A percentile compares a stretch with the other conserved stretches of the same genome.
phyloP scores from a whole-genome alignment of 768 basidiomycete species.

The Suillus discolor region DNA sequence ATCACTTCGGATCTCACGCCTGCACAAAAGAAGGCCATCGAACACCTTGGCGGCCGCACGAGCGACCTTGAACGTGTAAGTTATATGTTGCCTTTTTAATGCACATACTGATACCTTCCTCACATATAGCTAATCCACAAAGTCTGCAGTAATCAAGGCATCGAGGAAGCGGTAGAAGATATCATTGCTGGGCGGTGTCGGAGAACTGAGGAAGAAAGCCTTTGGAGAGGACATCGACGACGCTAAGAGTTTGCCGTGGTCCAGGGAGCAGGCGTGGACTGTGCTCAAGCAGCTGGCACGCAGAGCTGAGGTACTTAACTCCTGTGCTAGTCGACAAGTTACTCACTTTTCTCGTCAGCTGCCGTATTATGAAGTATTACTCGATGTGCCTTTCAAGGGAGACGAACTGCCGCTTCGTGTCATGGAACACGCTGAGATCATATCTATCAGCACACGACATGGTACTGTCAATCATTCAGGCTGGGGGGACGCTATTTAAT shows the following conservation, averaged over 20 bases:
- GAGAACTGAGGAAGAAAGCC: constrained; percentile 85
- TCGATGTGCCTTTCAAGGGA: constrained; percentile 91
- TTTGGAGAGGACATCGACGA: constrained; percentile 95
- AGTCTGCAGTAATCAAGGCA: constrained; percentile 68
- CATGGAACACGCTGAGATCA: constrained; percentile 90
- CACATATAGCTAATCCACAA: constrained; percentile 76
- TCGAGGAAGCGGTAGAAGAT: constrained; percentile 87
- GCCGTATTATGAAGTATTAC: constrained; percentile 78
- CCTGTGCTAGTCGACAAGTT: constrained; percentile 23
- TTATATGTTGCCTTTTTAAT: constrained; percentile 8
- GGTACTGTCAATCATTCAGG: constrained; percentile 42
- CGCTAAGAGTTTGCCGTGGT: constrained; percentile 81
- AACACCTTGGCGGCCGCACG: constrained; percentile 86
- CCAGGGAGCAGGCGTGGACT: constrained; percentile 85
- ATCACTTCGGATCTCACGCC: constrained; percentile 54
- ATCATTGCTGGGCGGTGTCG: constrained; percentile 78
- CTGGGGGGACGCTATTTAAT: neutral
- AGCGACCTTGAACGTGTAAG: constrained; percentile 85
- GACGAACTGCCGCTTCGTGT: constrained; percentile 77
- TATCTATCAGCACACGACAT: constrained; percentile 75
- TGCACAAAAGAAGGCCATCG: constrained; percentile 60
- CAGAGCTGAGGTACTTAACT: constrained; percentile 53
- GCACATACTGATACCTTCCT: neutral
- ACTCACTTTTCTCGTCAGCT: constrained; percentile 46
- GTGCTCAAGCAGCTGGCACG: constrained; percentile 74